These are phyloP conservation scores for Diutina pseudorugosa DNA, from an alignment of 1,139 yeast genomes.

Conservation along the genomic window DNA sequence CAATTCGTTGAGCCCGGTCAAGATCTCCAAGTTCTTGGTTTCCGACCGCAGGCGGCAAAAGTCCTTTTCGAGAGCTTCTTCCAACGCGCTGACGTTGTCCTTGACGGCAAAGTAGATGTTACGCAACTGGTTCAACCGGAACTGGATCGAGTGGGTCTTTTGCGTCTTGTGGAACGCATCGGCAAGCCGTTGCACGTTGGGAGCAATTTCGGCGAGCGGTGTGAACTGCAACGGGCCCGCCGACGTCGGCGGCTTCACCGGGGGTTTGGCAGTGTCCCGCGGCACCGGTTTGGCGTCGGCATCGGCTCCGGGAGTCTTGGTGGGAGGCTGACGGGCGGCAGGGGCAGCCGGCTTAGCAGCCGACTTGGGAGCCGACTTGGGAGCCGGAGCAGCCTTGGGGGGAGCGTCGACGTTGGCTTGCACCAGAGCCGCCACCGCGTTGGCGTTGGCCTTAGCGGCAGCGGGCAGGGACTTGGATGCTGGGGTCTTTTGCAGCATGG, in stretches of 20 bases:
- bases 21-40: slow-evolving; percentile 45
- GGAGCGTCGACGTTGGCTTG: background rate
- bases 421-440: background rate
- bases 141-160: slow-evolving; percentile 43
- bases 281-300: background rate
- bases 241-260: background rate
- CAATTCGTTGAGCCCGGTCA: slow-evolving; percentile 42
- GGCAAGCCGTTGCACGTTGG: background rate
- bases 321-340: background rate
- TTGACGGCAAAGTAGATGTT: slow-evolving; percentile 53
- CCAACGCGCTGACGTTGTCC: slow-evolving; percentile 45
- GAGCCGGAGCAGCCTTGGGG: background rate
- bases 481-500: background rate
- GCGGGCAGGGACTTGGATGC: background rate
- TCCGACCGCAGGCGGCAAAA: slow-evolving; percentile 55
- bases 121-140: slow-evolving; percentile 52
- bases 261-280: background rate
- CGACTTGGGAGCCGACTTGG: background rate
- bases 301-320: background rate
- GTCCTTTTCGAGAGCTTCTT: slow-evolving; percentile 52
- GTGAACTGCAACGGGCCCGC: background rate
- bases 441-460: background rate
- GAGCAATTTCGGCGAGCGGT: background rate
- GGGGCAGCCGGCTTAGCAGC: background rate
- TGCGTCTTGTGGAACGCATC: slow-evolving; percentile 1